phyloP scores from a whole-genome alignment of 2,329 filamentous ascomycete species.

The Chrysoporthe cubensis region DNA sequence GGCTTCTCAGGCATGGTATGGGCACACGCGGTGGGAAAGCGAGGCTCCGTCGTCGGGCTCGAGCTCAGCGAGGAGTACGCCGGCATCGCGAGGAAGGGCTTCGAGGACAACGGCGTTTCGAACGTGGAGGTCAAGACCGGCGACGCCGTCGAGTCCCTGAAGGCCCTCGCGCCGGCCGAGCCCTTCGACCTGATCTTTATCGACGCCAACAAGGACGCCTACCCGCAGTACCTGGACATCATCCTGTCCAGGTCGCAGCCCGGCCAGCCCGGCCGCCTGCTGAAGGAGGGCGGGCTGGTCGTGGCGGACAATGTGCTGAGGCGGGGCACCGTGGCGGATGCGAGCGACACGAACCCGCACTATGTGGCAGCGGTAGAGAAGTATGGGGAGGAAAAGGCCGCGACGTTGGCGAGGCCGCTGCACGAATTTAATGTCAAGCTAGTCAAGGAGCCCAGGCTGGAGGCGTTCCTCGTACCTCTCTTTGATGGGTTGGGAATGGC shows the following conservation, averaged over 20 bases:
- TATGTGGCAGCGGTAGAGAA: conserved; percentile 17
- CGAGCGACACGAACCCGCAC: conserved; percentile 38
- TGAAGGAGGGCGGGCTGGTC: conserved; percentile 54
- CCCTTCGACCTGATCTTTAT: conserved; percentile 60
- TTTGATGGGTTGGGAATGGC: conserved; percentile 44
- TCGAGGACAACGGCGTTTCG: conserved; percentile 43
- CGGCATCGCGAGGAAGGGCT: conserved; percentile 43
- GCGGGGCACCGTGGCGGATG: conserved; percentile 50
- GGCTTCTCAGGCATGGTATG: conserved; percentile 55
- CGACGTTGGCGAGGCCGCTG: conserved; percentile 28
- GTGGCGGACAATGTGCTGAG: conserved; percentile 60
- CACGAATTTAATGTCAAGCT: conserved; percentile 42
- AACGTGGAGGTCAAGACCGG: conserved; percentile 54
- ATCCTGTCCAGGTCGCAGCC: conserved; percentile 50
- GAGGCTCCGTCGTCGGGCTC: conserved; percentile 48
- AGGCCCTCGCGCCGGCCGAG: conserved; percentile 39
- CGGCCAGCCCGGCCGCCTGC: conserved; percentile 43
- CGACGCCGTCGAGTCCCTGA: conserved; percentile 48
- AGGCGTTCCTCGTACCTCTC: conserved; percentile 43
- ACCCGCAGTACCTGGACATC: conserved; percentile 50
- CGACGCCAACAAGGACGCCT: conserved; percentile 58
- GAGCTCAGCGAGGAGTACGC: conserved; percentile 52
- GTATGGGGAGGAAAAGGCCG: conserved; percentile 16
- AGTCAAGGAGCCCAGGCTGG: conserved; percentile 37
- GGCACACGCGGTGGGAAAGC: conserved; percentile 50